Percentiles rank a stretch among this genome's conserved stretches.
Conservation (phyloP, 2,329 filamentous ascomycete genomes). For the Neurospora crassa region DNA sequence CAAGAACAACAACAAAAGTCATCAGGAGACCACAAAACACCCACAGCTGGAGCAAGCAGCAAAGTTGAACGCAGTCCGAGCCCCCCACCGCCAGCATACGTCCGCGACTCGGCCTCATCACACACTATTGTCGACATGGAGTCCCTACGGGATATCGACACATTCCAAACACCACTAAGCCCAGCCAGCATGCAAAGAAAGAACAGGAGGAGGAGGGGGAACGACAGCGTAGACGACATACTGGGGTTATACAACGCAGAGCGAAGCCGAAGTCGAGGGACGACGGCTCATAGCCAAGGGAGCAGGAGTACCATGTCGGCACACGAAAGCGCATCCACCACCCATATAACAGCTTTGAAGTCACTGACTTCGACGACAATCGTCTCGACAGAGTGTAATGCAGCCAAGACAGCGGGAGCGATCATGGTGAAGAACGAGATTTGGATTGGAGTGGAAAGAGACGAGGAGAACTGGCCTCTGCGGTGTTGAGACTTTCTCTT, state of each 20-base stretch:
- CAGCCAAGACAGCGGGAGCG: slow-evolving; percentile 5
- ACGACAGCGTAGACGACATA: slow-evolving; percentile 25
- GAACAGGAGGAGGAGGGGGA: slow-evolving; percentile 7
- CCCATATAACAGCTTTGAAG: background rate
- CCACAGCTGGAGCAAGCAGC: background rate
- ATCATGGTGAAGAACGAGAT: slow-evolving; percentile 25
- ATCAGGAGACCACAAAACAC: background rate
- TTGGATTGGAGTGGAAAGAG: slow-evolving; percentile 17
- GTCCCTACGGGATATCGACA: background rate
- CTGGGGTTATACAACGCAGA: slow-evolving; percentile 20
- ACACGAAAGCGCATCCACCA: background rate
- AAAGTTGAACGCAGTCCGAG: slow-evolving; percentile 3
- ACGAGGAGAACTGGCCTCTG: slow-evolving; percentile 8
- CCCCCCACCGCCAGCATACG: slow-evolving; percentile 4
- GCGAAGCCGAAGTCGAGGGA: slow-evolving; percentile 7
- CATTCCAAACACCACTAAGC: slow-evolving; percentile 7
- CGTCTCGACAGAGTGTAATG: background rate
- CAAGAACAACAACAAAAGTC: slow-evolving; percentile 4
- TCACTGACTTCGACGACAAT: background rate
- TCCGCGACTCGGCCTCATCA: slow-evolving; percentile 18
- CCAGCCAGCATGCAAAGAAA: slow-evolving; percentile 16
- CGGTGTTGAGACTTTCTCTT: background rate
- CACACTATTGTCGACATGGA: slow-evolving; percentile 13
- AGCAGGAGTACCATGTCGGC: background rate
- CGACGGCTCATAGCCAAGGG: background rate